phyloP scores from a whole-genome alignment of 1,284 basidiomycete species.

The Vanrija sp. region DNA sequence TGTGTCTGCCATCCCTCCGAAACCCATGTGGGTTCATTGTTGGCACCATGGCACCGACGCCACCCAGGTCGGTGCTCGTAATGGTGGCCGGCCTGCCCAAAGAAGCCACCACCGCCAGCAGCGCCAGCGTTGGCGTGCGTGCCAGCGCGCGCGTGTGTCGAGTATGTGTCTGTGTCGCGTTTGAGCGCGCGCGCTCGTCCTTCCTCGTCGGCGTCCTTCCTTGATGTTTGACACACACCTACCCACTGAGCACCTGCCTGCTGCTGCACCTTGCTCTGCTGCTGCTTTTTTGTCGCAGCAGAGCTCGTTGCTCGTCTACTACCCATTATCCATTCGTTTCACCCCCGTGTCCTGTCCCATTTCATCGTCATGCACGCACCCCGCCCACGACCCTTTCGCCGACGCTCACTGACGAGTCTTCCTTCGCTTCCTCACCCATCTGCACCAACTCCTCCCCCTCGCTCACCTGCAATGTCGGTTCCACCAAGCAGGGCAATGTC shows the following conservation, averaged over 20 bases:
- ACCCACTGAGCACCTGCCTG: too few species aligned
- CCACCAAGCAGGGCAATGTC: slow-evolving; percentile 24
- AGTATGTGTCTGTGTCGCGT: too few species aligned
- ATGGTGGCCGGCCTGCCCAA: background rate
- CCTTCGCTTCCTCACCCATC: slow-evolving; percentile 28
- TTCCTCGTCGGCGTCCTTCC: too few species aligned
- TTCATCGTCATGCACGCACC: background rate
- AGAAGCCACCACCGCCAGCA: background rate
- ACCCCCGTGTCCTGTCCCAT: background rate
- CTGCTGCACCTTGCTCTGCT: too few species aligned
- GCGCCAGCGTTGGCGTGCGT: background rate
- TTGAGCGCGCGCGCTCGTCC: too few species aligned
- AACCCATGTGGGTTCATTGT: background rate
- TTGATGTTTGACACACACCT: too few species aligned
- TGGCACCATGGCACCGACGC: background rate
- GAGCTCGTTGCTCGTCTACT: background rate
- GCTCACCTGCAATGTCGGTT: background rate
- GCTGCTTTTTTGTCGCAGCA: too few species aligned
- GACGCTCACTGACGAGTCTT: slow-evolving; percentile 31
- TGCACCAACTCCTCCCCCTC: slow-evolving; percentile 7
- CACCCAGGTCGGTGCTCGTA: background rate
- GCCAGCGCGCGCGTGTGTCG: too few species aligned
- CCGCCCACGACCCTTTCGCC: too few species aligned
- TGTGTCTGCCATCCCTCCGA: background rate
- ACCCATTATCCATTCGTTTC: background rate